phyloP scores from a whole-genome alignment of 257 asterid genomes.

The Anisodus tanguticus region DNA sequence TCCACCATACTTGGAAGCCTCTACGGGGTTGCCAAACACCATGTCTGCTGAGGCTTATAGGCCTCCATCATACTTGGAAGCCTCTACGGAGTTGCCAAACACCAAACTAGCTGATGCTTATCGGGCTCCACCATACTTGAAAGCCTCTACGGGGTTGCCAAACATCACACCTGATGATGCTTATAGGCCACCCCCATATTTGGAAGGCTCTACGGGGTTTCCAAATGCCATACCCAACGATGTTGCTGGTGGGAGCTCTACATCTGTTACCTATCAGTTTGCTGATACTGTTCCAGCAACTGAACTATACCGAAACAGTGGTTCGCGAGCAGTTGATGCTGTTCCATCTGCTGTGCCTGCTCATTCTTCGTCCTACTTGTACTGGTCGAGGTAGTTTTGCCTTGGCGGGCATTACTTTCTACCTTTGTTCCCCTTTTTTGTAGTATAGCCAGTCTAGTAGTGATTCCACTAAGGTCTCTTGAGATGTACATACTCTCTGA shows the following conservation, averaged over 20 bases:
- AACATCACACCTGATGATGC: too few relatives aligned
- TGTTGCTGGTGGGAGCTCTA: background rate
- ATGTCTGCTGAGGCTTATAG: constrained; percentile 27
- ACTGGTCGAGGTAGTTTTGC: constrained; percentile 32
- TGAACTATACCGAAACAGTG: constrained; percentile 41
- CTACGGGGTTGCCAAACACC: background rate
- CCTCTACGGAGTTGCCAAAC: too few relatives aligned
- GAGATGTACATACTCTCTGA: background rate
- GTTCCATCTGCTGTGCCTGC: constrained; percentile 35
- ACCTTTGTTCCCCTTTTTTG: constrained; percentile 28
- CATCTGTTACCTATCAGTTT: constrained; percentile 51
- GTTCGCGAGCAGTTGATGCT: constrained; percentile 38
- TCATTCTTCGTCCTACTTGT: constrained; percentile 53
- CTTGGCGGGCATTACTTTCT: background rate
- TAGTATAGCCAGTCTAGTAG: background rate
- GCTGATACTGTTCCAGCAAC: constrained; percentile 57
- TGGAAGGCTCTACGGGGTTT: background rate
- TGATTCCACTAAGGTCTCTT: background rate
- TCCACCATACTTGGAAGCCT: constrained; percentile 34
- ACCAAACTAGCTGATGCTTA: too few relatives aligned
- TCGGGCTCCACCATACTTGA: too few relatives aligned
- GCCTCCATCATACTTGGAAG: constrained; percentile 20
- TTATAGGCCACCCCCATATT: too few relatives aligned
- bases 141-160: too few relatives aligned
- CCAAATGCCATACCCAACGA: background rate